phyloP scores from a whole-genome alignment of 352 stramenopile species.

The Phytophthora capsici region DNA sequence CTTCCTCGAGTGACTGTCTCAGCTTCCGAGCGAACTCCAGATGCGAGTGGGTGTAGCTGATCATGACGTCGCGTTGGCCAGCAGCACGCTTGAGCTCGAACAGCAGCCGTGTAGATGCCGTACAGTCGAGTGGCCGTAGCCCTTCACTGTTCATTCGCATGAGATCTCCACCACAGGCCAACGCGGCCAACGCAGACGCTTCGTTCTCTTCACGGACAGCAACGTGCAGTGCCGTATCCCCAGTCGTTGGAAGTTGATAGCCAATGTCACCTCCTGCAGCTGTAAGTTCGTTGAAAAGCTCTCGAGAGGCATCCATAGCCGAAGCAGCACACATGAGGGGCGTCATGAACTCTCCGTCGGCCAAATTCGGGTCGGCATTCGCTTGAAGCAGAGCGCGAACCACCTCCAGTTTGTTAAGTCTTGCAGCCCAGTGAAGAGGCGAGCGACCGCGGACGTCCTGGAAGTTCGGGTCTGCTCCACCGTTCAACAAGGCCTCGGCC shows the following conservation, averaged over 20 bases:
- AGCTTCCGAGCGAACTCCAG: constrained; percentile 76
- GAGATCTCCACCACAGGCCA: constrained; percentile 64
- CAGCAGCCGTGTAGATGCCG: constrained; percentile 64
- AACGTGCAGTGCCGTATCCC: constrained; percentile 73
- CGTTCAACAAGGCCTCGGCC: constrained; percentile 55
- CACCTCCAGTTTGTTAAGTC: constrained; percentile 59
- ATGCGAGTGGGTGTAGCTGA: constrained; percentile 86
- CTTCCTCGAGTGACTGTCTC: constrained; percentile 57
- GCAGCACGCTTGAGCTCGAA: constrained; percentile 75
- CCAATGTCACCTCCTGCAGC: constrained; percentile 62
- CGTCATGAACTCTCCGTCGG: constrained; percentile 54
- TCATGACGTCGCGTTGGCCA: constrained; percentile 82
- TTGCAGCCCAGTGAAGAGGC: constrained; percentile 71
- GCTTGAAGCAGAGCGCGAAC: constrained; percentile 51
- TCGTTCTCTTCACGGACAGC: constrained; percentile 66
- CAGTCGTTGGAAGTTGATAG: constrained; percentile 52
- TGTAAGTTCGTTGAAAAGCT: constrained; percentile 46
- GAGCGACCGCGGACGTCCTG: constrained; percentile 65
- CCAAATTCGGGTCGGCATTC: constrained; percentile 40
- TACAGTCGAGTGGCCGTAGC: constrained; percentile 69
- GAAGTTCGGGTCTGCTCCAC: constrained; percentile 68
- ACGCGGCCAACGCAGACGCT: constrained; percentile 51
- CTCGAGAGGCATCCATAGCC: constrained; percentile 19
- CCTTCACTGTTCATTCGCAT: constrained; percentile 74
- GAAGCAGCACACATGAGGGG: constrained; percentile 43